A percentile compares a stretch with the other conserved stretches of the same genome.
These are phyloP conservation scores for Trichoderma afroharzianum DNA, from an alignment of 2,329 filamentous ascomycete species.

Conservation along the genomic window DNA sequence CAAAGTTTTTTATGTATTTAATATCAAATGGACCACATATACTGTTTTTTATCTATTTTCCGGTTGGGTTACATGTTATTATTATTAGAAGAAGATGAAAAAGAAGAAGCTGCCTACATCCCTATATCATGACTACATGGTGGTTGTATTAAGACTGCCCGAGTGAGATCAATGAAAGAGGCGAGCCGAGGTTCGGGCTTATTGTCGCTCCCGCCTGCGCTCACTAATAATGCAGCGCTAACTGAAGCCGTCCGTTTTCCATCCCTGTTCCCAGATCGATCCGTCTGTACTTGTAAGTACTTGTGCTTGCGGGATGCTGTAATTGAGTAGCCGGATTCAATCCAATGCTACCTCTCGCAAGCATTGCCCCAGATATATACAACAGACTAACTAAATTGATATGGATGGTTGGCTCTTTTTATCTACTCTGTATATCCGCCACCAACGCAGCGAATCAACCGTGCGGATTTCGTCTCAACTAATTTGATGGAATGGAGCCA, in stretches of 20 bases:
- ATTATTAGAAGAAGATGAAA: background rate
- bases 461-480: background rate
- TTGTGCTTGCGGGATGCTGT: background rate
- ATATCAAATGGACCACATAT: background rate
- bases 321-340: background rate
- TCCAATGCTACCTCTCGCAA: background rate
- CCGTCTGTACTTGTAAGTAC: background rate
- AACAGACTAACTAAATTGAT: background rate
- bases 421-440: background rate
- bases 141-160: background rate
- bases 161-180: background rate
- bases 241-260: background rate
- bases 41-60: background rate
- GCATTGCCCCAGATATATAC: background rate
- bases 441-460: background rate
- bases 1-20: slow-evolving; percentile 12
- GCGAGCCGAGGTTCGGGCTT: slow-evolving; percentile 8
- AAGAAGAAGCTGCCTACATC: background rate
- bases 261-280: background rate
- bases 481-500: background rate
- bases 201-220: background rate
- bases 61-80: background rate
- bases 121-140: background rate
- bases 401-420: background rate
- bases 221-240: background rate